These are phyloP conservation scores for Apiospora arundinis DNA, from an alignment of 2,329 filamentous ascomycete species.

Conservation along the genomic window DNA sequence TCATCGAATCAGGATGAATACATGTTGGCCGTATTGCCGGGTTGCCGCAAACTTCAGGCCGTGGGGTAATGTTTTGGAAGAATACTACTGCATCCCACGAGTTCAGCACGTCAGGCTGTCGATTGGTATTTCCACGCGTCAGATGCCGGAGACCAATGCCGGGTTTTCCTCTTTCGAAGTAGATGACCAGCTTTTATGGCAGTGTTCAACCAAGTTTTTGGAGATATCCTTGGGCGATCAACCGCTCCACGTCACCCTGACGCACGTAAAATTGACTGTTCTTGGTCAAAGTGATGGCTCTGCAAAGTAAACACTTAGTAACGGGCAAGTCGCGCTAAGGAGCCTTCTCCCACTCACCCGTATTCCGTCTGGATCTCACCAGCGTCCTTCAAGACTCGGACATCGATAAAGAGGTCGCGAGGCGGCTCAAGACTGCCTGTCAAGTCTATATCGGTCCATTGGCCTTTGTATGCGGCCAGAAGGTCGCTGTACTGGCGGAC, in stretches of 20 bases:
- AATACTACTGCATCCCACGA: neutral
- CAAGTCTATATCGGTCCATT: constrained; percentile 97
- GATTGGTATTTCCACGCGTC: neutral
- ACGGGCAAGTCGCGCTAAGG: constrained; percentile 18
- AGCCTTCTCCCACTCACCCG: constrained; percentile 65
- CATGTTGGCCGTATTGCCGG: neutral
- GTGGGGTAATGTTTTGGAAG: neutral
- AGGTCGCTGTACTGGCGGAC: constrained; percentile 90
- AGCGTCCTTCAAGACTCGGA: constrained; percentile 92
- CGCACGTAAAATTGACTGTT: constrained; percentile 98
- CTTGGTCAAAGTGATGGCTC: constrained; percentile 93
- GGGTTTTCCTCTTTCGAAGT: neutral
- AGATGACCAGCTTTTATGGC: neutral
- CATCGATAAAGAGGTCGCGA: constrained; percentile 95
- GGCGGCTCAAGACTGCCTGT: constrained; percentile 94
- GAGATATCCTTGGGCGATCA: constrained; percentile 94
- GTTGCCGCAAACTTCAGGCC: neutral
- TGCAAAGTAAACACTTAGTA: constrained; percentile 43
- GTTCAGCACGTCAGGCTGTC: neutral
- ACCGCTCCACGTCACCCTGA: constrained; percentile 90
- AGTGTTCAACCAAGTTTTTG: constrained; percentile 78
- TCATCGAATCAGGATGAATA: neutral
- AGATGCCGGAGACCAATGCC: neutral
- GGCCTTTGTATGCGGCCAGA: constrained; percentile 94
- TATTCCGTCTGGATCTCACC: constrained; percentile 99